These are phyloP conservation scores for Taiozyma onychis DNA, from an alignment of 1,139 yeast genomes.

Conservation along the genomic window DNA sequence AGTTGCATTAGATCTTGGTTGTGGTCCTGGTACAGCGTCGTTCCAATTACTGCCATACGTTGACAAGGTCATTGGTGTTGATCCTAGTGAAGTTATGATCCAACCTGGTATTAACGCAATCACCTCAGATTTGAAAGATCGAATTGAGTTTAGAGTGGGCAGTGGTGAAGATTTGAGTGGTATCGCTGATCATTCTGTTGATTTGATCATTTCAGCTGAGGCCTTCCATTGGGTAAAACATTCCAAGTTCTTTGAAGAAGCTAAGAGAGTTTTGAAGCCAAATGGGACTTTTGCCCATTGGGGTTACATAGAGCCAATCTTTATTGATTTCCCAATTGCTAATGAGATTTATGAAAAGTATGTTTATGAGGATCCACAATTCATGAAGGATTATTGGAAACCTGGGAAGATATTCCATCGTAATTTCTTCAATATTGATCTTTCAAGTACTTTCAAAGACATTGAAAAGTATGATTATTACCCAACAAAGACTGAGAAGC, in stretches of 20 bases:
- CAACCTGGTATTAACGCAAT: conserved; percentile 31
- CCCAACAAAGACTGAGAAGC: conserved; percentile 27
- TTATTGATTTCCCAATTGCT: conserved; percentile 35
- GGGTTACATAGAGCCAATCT: conserved; percentile 71
- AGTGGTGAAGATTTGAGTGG: conserved; percentile 25
- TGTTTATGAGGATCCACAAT: conserved; percentile 34
- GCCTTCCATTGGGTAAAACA: conserved; percentile 77
- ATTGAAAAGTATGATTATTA: conserved; percentile 35
- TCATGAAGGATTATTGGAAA: conserved; percentile 68
- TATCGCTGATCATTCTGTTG: conserved; percentile 34
- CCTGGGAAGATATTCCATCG: conserved; percentile 61
- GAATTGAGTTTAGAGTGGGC: conserved; percentile 21
- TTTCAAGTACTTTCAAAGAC: conserved; percentile 39
- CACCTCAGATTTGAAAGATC: conserved; percentile 5
- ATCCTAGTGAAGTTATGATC: conserved; percentile 62
- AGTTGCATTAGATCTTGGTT: conserved; percentile 64
- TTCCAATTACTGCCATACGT: conserved; percentile 40
- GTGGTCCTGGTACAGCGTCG: conserved; percentile 83
- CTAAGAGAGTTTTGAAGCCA: conserved; percentile 43
- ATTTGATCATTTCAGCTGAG: conserved; percentile 69
- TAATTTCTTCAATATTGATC: conserved; percentile 36
- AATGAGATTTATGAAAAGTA: conserved; percentile 32
- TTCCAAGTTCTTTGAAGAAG: conserved; percentile 44
- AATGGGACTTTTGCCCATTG: conserved; percentile 69
- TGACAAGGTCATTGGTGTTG: conserved; percentile 59